Evolutionary conservation across 805 yeast genomes (phyloP).

Genomic region (Kuraishia capsulata): DNA sequence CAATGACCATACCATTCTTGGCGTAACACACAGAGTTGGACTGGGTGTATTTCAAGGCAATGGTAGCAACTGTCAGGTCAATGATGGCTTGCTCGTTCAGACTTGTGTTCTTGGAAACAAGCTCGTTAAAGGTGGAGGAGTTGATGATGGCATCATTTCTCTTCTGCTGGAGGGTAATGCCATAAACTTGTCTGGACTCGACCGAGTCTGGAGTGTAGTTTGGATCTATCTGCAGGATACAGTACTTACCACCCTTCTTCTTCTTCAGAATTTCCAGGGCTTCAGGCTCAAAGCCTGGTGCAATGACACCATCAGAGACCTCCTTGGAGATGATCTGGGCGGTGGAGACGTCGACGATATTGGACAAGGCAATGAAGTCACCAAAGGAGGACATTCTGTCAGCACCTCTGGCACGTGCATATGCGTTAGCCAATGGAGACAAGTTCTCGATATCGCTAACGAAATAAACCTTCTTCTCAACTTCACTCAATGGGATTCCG

Average conservation of each 20-base stretch:
- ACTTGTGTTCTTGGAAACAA: slow-evolving; percentile 78
- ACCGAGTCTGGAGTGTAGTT: slow-evolving; percentile 71
- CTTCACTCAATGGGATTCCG: slow-evolving; percentile 84
- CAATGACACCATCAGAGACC: slow-evolving; percentile 97
- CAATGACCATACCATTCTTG: slow-evolving; percentile 98
- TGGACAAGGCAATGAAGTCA: slow-evolving; percentile 95
- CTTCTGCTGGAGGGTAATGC: slow-evolving; percentile 91
- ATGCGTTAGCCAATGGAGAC: slow-evolving; percentile 95
- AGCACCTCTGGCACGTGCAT: slow-evolving; percentile 99
- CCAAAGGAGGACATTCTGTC: slow-evolving; percentile 99
- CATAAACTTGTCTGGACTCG: slow-evolving; percentile 94
- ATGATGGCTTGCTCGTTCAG: slow-evolving; percentile 87
- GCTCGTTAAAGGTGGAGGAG: slow-evolving; percentile 82
- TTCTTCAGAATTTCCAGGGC: slow-evolving; percentile 82
- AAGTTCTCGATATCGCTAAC: slow-evolving; percentile 91
- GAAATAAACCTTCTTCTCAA: slow-evolving; percentile 92
- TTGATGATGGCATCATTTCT: slow-evolving; percentile 96
- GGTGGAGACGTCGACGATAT: slow-evolving; percentile 92
- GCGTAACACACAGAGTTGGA: slow-evolving; percentile 98
- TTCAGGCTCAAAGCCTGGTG: slow-evolving; percentile 92
- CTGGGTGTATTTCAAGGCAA: slow-evolving; percentile 95
- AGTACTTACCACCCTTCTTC: slow-evolving; percentile 97
- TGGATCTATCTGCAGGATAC: slow-evolving; percentile 94
- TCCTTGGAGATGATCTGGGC: slow-evolving; percentile 96
- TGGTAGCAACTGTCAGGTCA: slow-evolving; percentile 94